Evolutionary conservation across 306 rosid genomes (phyloP), one percentile per base, ranked within the genome.

Genomic region (Luffa acutangula): DNA sequence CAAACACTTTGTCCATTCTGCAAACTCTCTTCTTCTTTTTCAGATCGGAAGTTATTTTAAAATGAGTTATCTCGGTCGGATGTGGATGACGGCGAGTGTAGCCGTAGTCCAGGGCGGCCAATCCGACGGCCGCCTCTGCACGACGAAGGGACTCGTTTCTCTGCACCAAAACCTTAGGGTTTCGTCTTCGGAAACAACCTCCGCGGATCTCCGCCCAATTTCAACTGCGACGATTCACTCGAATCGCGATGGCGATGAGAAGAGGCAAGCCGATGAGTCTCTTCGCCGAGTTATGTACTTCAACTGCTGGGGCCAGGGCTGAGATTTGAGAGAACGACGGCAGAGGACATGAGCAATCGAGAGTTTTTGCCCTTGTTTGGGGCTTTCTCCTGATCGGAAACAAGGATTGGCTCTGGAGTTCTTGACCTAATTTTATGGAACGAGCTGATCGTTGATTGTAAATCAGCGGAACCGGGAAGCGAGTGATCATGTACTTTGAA

Each of bases 261-360:
- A 51, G 37, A 37, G 33, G 52, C 87, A 88, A 46, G 63, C 91
- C 5, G 93, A 94, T 46, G 99, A 95, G 80, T 92, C 97, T 82
- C 86, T 95, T 37, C 83, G 87, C 78, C 80, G 85, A 79, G 97
- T 95, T 34, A 95, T 95, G 99, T 95, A 89, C 90, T 52, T 93
- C 80, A 95, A 85, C 79, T 95, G 99, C 81, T 95, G 97, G 99
- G 99, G 99, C 1, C 96, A 87, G 80, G 93, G 93, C 78, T 95
- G 80, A 89, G 18, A 12, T 36, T 31, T 21, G 4, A 21, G 4
- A 21, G 69, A 62, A 20, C 42, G 4, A 20, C 65, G 36, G 65
- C 5, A 6, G 18, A 18, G 59, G 59, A 15, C 59, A 58, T 20
- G 64, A 58, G 64, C 60, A 9, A n/a, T 58, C 36, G 33, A 20